Evolutionary conservation across 2,329 filamentous ascomycete genomes (phyloP).

Genomic region (Phialemonium atrogriseum): DNA sequence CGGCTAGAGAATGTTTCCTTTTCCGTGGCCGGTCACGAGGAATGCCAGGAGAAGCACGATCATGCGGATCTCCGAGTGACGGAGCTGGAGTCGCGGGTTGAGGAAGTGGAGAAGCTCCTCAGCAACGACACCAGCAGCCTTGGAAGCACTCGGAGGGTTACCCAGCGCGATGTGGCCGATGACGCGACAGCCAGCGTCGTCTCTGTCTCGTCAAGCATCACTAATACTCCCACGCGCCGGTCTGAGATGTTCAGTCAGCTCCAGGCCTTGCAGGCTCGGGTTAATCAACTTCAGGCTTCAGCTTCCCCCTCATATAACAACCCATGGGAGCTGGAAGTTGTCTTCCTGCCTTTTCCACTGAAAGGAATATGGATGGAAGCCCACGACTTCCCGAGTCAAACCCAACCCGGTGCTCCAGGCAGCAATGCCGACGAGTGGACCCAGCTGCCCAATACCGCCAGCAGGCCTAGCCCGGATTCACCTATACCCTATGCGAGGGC

Average conservation of each 20-base stretch:
- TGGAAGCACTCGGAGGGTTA: conserved; percentile 23
- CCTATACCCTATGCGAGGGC: conserved; percentile 39
- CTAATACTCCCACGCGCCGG: conserved; percentile 28
- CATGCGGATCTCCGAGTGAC: conserved; percentile 57
- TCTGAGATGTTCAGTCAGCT: conserved; percentile 43
- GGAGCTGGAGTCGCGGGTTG: conserved; percentile 58
- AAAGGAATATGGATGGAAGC: conserved; percentile 46
- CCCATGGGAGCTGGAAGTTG: conserved; percentile 69
- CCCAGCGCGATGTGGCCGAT: conserved; percentile 27
- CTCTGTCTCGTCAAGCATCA: conserved; percentile 35
- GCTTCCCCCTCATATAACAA: conserved; percentile 51
- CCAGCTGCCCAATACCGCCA: conserved; percentile 41
- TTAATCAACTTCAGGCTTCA: conserved; percentile 47
- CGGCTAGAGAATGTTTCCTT: conserved; percentile 64
- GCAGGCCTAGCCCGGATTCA: conserved; percentile 33
- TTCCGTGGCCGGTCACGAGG: conserved; percentile 56
- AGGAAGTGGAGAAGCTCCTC: conserved; percentile 48
- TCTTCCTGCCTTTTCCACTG: conserved; percentile 63
- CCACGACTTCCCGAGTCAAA: conserved; percentile 34
- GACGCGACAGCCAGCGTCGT: conserved; percentile 36
- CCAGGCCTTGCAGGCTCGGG: conserved; percentile 38
- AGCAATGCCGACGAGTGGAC: conserved; percentile 43
- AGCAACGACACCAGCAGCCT: conserved; percentile 36
- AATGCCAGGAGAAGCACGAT: conserved; percentile 61
- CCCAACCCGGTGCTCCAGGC: conserved; percentile 21